Evolutionary conservation across 73 alveolate species (phyloP).

Genomic region (Paramecium octaurelia): DNA sequence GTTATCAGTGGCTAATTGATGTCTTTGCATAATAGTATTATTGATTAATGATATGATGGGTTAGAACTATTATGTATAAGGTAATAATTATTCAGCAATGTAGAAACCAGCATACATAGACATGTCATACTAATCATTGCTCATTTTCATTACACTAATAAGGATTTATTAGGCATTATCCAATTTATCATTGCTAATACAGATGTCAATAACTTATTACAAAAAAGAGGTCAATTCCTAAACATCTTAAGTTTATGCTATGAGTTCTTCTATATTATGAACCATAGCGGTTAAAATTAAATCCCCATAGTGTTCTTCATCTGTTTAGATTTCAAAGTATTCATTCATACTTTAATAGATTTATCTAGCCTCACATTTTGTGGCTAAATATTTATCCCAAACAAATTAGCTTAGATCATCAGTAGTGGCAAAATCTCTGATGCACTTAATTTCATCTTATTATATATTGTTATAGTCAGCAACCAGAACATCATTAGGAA

Average conservation of each 20-base stretch:
- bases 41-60: neutral
- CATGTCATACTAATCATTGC: neutral
- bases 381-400: neutral
- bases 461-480: neutral
- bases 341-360: neutral
- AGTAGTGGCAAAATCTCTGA: neutral
- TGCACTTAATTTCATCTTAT: neutral
- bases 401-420: conserved; percentile 14
- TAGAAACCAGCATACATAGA: neutral
- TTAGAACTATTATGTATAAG: neutral
- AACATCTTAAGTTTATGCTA: neutral
- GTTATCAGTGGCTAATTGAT: neutral
- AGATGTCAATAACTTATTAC: neutral
- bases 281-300: neutral
- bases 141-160: neutral
- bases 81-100: conserved; percentile 35
- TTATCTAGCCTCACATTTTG: neutral
- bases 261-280: conserved; percentile 21
- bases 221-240: neutral
- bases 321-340: neutral
- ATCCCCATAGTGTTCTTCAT: conserved; percentile 48
- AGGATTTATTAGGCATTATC: conserved; percentile 34
- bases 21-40: conserved; percentile 5
- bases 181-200: conserved; percentile 34
- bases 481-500: neutral